Base-by-base conservation (phyloP, 164 flowering plant genomes). In the Sedum album region DNA sequence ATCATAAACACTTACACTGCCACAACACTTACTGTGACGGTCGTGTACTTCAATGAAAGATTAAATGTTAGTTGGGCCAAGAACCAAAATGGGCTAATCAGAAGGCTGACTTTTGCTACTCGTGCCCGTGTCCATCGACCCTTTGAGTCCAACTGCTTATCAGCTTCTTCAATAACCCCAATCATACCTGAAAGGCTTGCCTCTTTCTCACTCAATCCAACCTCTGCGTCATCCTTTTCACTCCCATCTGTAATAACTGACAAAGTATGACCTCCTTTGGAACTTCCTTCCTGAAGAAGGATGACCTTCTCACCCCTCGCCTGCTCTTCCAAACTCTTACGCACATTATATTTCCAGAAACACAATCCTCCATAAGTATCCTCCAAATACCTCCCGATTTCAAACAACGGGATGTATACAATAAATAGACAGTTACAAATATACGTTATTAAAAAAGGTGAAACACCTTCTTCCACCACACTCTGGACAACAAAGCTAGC, bases 1-100 rank as follows among this genome's bases (percentile, higher is more conserved):
- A 44, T 44, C 5, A 44, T 10, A 44, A 44, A 14, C 49, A 44
- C 49, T 35, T 44, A 44, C 17, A 44, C 9, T 44, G 46, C n/a
- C 20, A 26, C 62, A 35, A 35, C 46, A 55, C 88, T 82, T 82
- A 95, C 99, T 35, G 99, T 95, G 39, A 95, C 97, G 14, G 96
- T 84, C 17, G 99, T 95, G 70, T 95, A 95, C 82, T 91, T 92
- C 71, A 95, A 82, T 5, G 97, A 95, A 48, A 91, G 82, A 72
- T 95, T 95, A 72, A 95, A 95, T 62, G 90, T 82, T 71, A 91
- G 86, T 63, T 92, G 96, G 0, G 97, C 97, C 25, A 91, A 65
- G 76, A 95, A 92, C 99, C 97, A 95, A 73, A 92, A 86, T 1
- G 99, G 99, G 75, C 93, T 83, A 60, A 95, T 76, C 79, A 85